A percentile compares a stretch with the other conserved stretches of the same genome.
Evolutionary conservation across 331 rosid species (phyloP).

Genomic region (Acacia concinna): DNA sequence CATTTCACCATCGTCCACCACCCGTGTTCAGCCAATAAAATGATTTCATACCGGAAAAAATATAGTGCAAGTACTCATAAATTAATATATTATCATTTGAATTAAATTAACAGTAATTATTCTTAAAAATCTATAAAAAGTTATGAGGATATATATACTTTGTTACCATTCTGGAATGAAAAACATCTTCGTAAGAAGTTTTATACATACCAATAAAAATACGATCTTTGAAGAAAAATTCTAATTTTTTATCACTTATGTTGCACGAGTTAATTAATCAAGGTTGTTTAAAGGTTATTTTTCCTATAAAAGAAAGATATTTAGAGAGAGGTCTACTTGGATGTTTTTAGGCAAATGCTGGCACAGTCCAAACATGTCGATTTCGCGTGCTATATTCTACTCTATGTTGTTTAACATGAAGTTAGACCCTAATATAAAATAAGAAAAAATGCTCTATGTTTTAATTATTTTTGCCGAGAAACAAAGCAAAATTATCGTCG

Average conservation of each 20-base stretch:
- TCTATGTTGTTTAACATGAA: neutral
- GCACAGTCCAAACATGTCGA: neutral
- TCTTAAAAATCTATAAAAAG: neutral
- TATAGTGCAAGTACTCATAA: neutral
- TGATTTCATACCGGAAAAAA: neutral
- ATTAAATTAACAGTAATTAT: neutral
- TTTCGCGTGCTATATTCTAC: neutral
- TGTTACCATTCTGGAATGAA: neutral
- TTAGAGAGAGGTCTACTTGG: neutral
- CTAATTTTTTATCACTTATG: neutral
- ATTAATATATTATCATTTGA: neutral
- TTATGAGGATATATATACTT: neutral
- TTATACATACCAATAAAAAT: neutral
- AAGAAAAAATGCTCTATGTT: neutral
- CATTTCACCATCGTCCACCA: neutral
- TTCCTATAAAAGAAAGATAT: neutral
- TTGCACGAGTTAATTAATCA: neutral
- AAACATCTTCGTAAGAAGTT: neutral
- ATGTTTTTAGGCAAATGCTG: neutral
- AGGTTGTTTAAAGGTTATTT: neutral
- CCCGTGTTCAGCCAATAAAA: neutral
- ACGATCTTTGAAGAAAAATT: neutral
- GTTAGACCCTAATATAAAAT: neutral
- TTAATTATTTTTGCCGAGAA: neutral
- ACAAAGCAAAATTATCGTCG: neutral